A percentile compares a stretch with the other conserved stretches of the same genome.
These are phyloP conservation scores for Fomitiporia mediterranea DNA, from an alignment of 1,284 basidiomycete genomes.

Conservation along the genomic window DNA sequence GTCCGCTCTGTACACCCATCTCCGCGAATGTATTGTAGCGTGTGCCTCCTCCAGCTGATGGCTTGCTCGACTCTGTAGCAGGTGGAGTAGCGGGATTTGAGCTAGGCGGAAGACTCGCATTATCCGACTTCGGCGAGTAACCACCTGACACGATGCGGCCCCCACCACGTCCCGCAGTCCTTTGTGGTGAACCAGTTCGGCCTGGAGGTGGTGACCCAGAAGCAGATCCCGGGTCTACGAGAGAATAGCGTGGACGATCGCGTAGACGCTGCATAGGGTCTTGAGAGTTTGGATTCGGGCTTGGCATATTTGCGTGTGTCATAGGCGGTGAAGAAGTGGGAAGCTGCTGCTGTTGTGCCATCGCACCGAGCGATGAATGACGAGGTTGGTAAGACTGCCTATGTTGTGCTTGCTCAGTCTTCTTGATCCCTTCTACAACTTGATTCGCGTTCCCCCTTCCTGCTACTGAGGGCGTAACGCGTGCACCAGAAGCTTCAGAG, in stretches of 20 bases:
- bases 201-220: not conserved
- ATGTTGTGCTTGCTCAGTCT: constrained; percentile 27
- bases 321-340: constrained; percentile 17
- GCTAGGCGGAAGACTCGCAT: not conserved
- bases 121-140: not conserved
- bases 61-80: constrained; percentile 10
- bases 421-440: constrained; percentile 32
- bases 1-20: constrained; percentile 81
- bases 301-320: not conserved
- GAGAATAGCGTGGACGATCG: constrained; percentile 38
- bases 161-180: not conserved
- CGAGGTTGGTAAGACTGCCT: constrained; percentile 6
- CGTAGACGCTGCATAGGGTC: constrained; percentile 20
- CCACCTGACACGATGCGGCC: constrained; percentile 9
- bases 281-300: not conserved
- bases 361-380: constrained; percentile 1
- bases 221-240: constrained; percentile 28
- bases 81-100: not conserved
- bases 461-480: constrained; percentile 22
- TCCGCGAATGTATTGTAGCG: constrained; percentile 84
- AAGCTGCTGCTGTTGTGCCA: constrained; percentile 17
- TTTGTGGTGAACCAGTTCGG: not conserved
- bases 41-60: constrained; percentile 26
- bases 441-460: constrained; percentile 24
- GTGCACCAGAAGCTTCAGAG: constrained; percentile 42